Percentiles rank a stretch among this genome's conserved stretches.
These are phyloP conservation scores for Sugiyamaella neomexicana DNA, from an alignment of 1,139 yeast species.

Conservation along the genomic window DNA sequence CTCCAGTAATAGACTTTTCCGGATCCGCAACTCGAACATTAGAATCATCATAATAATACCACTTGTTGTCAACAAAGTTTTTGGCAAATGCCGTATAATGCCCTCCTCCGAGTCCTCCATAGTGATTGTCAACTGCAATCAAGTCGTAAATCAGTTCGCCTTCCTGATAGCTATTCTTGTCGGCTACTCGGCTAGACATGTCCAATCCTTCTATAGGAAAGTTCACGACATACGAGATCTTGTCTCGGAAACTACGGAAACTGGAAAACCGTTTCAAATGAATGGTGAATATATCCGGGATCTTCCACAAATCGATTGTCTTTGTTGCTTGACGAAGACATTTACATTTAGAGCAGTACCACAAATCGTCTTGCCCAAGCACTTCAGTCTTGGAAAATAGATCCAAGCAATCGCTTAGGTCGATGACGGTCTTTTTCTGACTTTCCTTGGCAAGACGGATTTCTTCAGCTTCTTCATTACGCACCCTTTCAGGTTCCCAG, in stretches of 20 bases:
- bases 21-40: slow-evolving; percentile 59
- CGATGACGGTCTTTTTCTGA: slow-evolving; percentile 51
- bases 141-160: slow-evolving; percentile 65
- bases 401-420: slow-evolving; percentile 72
- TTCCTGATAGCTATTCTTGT: slow-evolving; percentile 38
- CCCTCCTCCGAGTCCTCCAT: slow-evolving; percentile 96
- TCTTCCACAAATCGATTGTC: slow-evolving; percentile 85
- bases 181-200: slow-evolving; percentile 56
- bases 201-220: slow-evolving; percentile 87
- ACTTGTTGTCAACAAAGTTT: slow-evolving; percentile 70
- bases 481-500: slow-evolving; percentile 24
- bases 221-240: slow-evolving; percentile 78
- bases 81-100: slow-evolving; percentile 91
- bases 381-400: slow-evolving; percentile 81
- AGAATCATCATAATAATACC: slow-evolving; percentile 94
- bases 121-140: slow-evolving; percentile 92
- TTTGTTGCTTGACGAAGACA: slow-evolving; percentile 91
- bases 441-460: slow-evolving; percentile 45
- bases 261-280: slow-evolving; percentile 90
- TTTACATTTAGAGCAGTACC: slow-evolving; percentile 92
- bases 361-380: slow-evolving; percentile 82
- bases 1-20: slow-evolving; percentile 60
- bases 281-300: slow-evolving; percentile 85
- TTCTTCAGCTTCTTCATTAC: slow-evolving; percentile 49
- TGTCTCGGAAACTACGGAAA: slow-evolving; percentile 82